Evolutionary conservation across 495 filamentous ascomycete species (phyloP), one percentile per base, ranked within the genome.

Genomic region (Poronia punctata): DNA sequence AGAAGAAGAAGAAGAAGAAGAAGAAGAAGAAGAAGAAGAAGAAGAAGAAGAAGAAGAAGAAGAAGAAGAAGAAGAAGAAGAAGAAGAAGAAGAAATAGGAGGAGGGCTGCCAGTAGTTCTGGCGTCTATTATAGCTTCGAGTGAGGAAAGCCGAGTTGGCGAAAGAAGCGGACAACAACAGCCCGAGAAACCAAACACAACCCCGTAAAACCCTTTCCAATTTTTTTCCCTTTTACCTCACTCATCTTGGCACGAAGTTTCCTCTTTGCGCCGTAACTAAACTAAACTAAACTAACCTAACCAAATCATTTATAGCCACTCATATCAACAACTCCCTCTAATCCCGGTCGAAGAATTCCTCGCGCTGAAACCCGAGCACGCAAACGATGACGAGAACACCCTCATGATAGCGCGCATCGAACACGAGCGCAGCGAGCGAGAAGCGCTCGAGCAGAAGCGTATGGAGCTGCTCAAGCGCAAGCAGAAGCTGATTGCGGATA

Each of bases 371-470:
- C 89, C 90, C 11, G 81, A 95, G 44, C 76, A 84, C 53, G 66
- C 66, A 12, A 70, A 82, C 19, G 71, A 68, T 15, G 75, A 82
- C 50, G 81, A 90, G 49, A 80, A 86, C 57, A 76, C 82, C 6
- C 64, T 95, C 38, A 97, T 94, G 81, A 78, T 89, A 21, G 88
- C 88, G 30, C 84, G 90, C 18, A 89, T 98, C 62, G 80, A 89
- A 42, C 85, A 96, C 60, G 92, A 98, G 64, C 78, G 88, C 48
- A 72, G 72, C 22, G 87, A 90, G 48, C 82, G 92, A 12, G 83
- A 94, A 65, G 76, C 82, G 16, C 70, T 97, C 7, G 93, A 98
- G 54, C 83, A 87, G 60, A 80, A 84, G 43, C 76, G 93, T 26
- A 86, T 88, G 60, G 84, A 82, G 48, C 70, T 96, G 18, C 64